Conservation (phyloP, 2,329 filamentous ascomycete genomes). For the Paecilomyces dactylethromorphus region DNA sequence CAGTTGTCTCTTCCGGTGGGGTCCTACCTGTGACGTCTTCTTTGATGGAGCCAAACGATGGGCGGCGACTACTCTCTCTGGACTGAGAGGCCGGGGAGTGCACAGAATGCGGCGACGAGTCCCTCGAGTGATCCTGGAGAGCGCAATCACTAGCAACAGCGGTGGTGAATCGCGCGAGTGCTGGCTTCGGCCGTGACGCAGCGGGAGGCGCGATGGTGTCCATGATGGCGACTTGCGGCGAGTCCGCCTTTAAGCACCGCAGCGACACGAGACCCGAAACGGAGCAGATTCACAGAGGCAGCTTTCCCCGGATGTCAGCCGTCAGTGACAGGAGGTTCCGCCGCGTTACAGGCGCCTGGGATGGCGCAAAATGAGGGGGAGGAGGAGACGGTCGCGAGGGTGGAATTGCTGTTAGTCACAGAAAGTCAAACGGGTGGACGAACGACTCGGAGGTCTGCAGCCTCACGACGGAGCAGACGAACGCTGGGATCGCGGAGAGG, state of each 20-base stretch:
- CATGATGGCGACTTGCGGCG: background rate
- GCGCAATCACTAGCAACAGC: constrained; percentile 13
- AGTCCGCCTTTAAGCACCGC: constrained; percentile 2
- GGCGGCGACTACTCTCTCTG: constrained; percentile 32
- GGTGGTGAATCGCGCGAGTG: constrained; percentile 14
- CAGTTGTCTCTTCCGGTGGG: background rate
- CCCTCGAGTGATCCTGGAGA: constrained; percentile 17
- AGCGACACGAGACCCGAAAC: constrained; percentile 7
- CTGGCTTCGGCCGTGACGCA: constrained; percentile 18
- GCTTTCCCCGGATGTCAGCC: constrained; percentile 26
- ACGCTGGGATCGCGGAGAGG: background rate
- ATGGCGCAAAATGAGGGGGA: constrained; percentile 1
- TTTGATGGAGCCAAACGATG: constrained; percentile 38
- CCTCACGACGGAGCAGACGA: background rate
- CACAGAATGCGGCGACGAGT: constrained; percentile 24
- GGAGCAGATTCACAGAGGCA: constrained; percentile 9
- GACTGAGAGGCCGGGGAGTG: constrained; percentile 31
- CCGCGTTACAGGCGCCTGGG: background rate
- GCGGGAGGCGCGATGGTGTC: constrained; percentile 13
- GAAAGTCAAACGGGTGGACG: constrained; percentile 6
- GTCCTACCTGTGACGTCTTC: constrained; percentile 35
- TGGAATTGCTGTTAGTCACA: constrained; percentile 12
- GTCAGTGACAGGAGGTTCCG: background rate
- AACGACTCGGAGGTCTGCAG: constrained; percentile 1
- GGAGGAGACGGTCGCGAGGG: constrained; percentile 2